phyloP scores from a whole-genome alignment of 805 yeast genomes.

The Metschnikowia shivogae region DNA sequence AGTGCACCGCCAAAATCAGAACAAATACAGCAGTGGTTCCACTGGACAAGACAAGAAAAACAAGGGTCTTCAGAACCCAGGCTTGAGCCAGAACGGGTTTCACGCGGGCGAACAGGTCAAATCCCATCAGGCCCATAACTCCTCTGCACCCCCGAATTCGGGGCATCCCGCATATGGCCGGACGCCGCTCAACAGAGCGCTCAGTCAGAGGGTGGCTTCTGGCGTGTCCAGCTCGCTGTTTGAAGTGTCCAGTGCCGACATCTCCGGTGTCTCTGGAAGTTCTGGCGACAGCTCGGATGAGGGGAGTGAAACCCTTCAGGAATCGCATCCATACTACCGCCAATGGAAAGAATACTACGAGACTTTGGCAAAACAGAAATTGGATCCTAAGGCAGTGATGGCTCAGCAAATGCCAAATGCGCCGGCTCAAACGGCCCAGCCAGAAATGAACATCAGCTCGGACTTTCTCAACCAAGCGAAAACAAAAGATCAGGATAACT shows the following conservation, averaged over 20 bases:
- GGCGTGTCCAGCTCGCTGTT: conserved; percentile 2
- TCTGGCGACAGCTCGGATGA: conserved; percentile 8
- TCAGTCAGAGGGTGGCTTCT: background rate
- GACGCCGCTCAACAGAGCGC: background rate
- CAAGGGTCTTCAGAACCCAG: background rate
- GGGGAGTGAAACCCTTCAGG: conserved; percentile 3
- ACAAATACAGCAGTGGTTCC: background rate
- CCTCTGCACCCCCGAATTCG: background rate
- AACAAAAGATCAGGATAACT: conserved; percentile 3
- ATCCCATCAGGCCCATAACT: background rate
- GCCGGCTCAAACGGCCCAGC: conserved; percentile 5
- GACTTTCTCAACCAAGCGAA: background rate
- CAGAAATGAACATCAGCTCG: background rate
- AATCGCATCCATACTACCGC: conserved; percentile 28
- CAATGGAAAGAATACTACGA: conserved; percentile 39
- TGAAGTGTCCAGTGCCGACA: conserved; percentile 3
- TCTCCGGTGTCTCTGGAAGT: background rate
- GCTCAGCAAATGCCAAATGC: conserved; percentile 14
- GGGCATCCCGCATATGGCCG: too few species aligned
- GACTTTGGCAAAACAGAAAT: conserved; percentile 18
- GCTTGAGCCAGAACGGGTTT: background rate
- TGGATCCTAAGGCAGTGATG: conserved; percentile 9
- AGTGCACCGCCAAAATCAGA: background rate
- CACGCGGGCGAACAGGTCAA: background rate
- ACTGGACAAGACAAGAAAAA: background rate